Conservation (phyloP, 169 alveolate genomes). For the Babesia bovis region DNA sequence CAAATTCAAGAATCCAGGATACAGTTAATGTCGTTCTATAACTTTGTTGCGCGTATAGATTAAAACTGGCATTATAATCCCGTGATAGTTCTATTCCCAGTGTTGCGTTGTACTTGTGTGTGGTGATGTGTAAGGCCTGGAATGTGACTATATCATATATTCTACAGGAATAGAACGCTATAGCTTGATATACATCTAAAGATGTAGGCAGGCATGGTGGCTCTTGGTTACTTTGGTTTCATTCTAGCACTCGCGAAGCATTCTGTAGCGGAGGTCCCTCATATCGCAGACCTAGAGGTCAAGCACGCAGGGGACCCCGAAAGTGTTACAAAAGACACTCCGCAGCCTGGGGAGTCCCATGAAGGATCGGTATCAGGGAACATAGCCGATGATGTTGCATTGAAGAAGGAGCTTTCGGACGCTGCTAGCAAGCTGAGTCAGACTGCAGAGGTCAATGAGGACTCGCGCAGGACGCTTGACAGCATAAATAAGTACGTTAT, state of each 20-base stretch:
- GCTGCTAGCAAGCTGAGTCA: slow-evolving; percentile 37
- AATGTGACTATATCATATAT: no score
- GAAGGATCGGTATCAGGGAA: slow-evolving; percentile 4
- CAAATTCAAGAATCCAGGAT: no score
- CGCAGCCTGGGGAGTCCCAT: background rate
- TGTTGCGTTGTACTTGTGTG: no score
- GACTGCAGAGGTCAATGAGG: slow-evolving; percentile 22
- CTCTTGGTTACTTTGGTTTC: background rate
- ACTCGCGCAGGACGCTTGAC: slow-evolving; percentile 21
- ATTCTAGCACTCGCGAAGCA: no score
- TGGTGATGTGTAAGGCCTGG: background rate
- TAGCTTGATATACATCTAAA: background rate
- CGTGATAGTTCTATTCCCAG: no score
- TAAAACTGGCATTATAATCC: no score
- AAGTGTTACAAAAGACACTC: background rate
- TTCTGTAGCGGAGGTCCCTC: background rate
- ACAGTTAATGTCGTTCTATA: no score
- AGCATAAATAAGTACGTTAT: slow-evolving; percentile 24
- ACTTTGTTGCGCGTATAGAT: no score
- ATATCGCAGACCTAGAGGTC: background rate
- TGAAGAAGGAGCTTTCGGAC: slow-evolving; percentile 24
- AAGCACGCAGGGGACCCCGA: background rate
- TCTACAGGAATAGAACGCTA: no score
- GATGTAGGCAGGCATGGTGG: slow-evolving; percentile 26
- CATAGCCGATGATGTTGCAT: slow-evolving; percentile 16